Base-by-base conservation (phyloP, 768 basidiomycete genomes). In the Tulasnella sp. region DNA sequence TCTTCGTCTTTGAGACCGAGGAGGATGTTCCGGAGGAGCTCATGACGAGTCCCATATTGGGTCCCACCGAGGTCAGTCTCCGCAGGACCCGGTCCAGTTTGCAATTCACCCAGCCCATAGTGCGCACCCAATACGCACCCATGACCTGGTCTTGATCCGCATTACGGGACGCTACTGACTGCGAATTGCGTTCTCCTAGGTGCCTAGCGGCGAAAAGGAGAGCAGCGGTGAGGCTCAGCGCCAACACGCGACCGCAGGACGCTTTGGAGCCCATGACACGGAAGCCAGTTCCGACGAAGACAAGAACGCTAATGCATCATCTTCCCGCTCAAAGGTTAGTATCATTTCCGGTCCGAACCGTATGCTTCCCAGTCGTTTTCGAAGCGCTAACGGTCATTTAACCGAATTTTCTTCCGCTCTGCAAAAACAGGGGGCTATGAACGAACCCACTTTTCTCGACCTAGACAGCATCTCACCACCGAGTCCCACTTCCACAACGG, bases 1-100 rank as follows among this genome's bases (percentile, higher is more conserved):
- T 99, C 87, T 99, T 99, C 82, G 93, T 99, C 55, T 95, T 99
- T 81, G 97, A 99, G 84, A 98, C 97, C 0, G 94, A 96, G 57
- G 94, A 92, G 55, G 95, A 98, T 78, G 91, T 99, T 40, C 97
- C 98, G 3, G 92, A 90, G 70, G 93, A 96, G 83, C 90, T 99
- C 79, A 92, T 96, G 80, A 99, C 98, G 0, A 95, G 93, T 85
- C 98, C 98, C 35, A 86, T 99, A 32, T 89, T 97, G 18, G 83
- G 81, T 67, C 81, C 84, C 20, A 80, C 79, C 11, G 87, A 91
- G 79, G 89, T 79, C 35, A 9, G 39, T 72, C 32, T 32, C 35
- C n/a, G 35, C 11, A 40, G 40, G 11, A 16, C 15, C n/a, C 29
- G 29, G 61, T 67, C 61, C 29, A 13, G 6, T 67, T 67, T 67